Conservation (phyloP, 306 rosid species). For the Glycine soja region DNA sequence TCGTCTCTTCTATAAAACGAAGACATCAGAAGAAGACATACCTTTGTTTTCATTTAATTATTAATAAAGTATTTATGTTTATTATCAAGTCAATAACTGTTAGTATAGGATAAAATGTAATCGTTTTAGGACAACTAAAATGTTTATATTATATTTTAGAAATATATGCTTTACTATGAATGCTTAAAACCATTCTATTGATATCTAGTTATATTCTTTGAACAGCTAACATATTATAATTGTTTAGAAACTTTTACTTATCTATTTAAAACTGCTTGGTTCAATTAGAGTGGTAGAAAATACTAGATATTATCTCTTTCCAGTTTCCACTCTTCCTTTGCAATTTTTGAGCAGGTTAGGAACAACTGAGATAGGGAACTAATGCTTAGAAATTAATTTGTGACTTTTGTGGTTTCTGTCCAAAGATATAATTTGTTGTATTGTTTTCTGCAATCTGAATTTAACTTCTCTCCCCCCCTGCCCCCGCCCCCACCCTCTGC, state of each 20-base stretch:
- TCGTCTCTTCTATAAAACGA: background rate
- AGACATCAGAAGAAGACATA: too few species aligned
- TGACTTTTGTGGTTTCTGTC: too few species aligned
- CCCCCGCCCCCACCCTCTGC: too few species aligned
- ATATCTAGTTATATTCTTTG: slow-evolving; percentile 23
- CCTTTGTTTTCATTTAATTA: slow-evolving; percentile 15
- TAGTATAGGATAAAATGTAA: background rate
- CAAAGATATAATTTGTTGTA: too few species aligned
- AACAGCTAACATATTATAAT: background rate
- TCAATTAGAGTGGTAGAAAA: background rate
- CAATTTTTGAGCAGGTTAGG: too few species aligned
- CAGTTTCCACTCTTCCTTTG: too few species aligned
- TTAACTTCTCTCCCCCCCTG: too few species aligned
- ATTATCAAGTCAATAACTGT: background rate
- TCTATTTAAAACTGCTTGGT: background rate
- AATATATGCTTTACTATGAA: background rate
- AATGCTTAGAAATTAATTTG: too few species aligned
- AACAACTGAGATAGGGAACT: too few species aligned
- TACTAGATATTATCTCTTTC: background rate
- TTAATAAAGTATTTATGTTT: slow-evolving; percentile 20
- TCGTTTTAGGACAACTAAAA: slow-evolving; percentile 4
- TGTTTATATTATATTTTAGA: background rate
- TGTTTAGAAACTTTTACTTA: background rate
- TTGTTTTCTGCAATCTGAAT: too few species aligned
- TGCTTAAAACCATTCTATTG: slow-evolving; percentile 1